Conservation (phyloP, 2,329 filamentous ascomycete species). For the Penicillium sp. region DNA sequence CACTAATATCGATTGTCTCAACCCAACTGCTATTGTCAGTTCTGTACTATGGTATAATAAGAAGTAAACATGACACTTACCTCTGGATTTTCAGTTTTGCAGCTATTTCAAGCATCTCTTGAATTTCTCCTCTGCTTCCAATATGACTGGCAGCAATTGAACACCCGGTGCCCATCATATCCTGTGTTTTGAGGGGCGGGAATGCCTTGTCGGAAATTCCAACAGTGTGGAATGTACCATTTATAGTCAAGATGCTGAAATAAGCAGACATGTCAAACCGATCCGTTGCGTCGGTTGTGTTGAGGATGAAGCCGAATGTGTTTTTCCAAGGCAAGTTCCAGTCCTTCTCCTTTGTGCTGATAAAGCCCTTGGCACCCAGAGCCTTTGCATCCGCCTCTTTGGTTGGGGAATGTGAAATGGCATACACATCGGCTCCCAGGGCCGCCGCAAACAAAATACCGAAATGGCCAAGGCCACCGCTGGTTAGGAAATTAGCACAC, state of each 20-base stretch:
- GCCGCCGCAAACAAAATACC: conserved; percentile 7
- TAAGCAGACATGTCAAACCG: conserved; percentile 1
- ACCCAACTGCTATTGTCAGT: background rate
- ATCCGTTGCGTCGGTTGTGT: conserved; percentile 2
- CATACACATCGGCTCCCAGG: conserved; percentile 6
- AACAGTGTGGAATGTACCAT: conserved; percentile 4
- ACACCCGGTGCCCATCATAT: conserved; percentile 1
- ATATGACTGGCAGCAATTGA: conserved; percentile 1
- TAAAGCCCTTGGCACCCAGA: conserved; percentile 2
- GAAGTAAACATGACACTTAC: background rate
- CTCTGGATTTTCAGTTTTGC: background rate
- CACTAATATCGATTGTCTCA: conserved; percentile 3
- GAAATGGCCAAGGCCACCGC: conserved; percentile 7
- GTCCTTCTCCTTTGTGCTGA: background rate
- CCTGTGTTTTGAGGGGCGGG: background rate
- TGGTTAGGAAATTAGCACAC: background rate
- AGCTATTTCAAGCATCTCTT: background rate
- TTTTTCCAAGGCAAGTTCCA: background rate
- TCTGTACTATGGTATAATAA: background rate
- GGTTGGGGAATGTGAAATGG: conserved; percentile 1
- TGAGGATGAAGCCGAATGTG: conserved; percentile 6
- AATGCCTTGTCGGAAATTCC: conserved; percentile 1
- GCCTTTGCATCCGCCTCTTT: conserved; percentile 7
- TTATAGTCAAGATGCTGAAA: background rate
- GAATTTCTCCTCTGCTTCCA: conserved; percentile 1